Base-by-base conservation (phyloP, 176 grass and related monocot genomes). In the Tillandsia leiboldiana region DNA sequence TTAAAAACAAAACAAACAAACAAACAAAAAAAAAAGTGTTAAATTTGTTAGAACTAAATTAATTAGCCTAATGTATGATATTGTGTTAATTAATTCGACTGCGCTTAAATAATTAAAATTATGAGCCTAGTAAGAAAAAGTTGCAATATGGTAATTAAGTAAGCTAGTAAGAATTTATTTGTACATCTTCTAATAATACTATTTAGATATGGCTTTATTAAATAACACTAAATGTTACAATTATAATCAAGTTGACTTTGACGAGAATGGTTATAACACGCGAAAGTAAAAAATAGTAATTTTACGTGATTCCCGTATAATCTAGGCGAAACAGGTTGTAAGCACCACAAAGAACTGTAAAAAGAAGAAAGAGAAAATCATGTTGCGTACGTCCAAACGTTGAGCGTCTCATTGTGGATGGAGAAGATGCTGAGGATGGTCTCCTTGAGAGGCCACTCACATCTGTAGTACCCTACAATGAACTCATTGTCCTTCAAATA, bases 401-500 rank as follows among this genome's bases (percentile, higher is more conserved):
- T 93, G 74, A 93, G 86, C 10, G 86, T 89, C 67, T 93, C 90
- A 66, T 93, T 89, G 86, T 93, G 90, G 90, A 93, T 83, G 68
- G 86, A 86, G 83, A 93, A 89, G 66, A 89, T 81, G 83, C 90
- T 89, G 67, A 88, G 80, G 72, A 93, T 53, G 14, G 86, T 86
- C 74, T 93, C 86, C 80, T 78, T 83, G 77, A 93, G 76, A 13
- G 90, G 90, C 90, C 90, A 93, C 83, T 93, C 80, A 63, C 86
- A 88, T 0, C 90, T 78, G 68, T 93, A 89, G 78, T 86, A 81
- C 14, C 83, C 83, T 6, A 73, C 72, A 79, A 93, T 93, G 72
- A 81, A 93, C 77, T 93, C 90, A 64, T 93, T 93, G 70, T 89
- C 90, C 74, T 89, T 89, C 86, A 93, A 84, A 87, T 87, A 93